A percentile compares a stretch with the other conserved stretches of the same genome.
phyloP scores from a whole-genome alignment of 768 basidiomycete species.

The Boletus fagicola region DNA sequence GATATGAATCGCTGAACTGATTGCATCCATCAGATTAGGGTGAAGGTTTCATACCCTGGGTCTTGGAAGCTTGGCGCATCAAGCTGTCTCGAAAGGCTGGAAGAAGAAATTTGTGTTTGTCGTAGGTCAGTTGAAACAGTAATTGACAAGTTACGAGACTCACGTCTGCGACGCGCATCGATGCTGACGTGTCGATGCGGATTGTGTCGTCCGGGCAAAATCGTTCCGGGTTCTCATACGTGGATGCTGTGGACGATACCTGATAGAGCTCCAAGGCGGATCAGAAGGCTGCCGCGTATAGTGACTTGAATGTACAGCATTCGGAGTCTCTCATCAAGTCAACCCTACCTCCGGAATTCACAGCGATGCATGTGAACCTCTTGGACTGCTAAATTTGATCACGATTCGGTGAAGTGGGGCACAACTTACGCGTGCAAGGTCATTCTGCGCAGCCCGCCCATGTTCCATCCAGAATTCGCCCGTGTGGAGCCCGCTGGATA shows the following conservation, averaged over 20 bases:
- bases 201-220: background rate
- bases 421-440: background rate
- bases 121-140: background rate
- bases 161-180: background rate
- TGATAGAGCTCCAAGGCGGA: background rate
- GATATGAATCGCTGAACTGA: background rate
- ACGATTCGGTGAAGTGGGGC: background rate
- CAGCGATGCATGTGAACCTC: background rate
- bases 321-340: slow-evolving; percentile 4
- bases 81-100: background rate
- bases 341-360: background rate
- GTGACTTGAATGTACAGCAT: background rate
- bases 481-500: slow-evolving; percentile 4
- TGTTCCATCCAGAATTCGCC: background rate
- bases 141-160: background rate
- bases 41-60: background rate
- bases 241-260: background rate
- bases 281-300: background rate
- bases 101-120: background rate
- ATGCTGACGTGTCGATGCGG: background rate
- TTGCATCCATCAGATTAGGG: background rate
- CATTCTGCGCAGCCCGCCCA: background rate
- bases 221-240: background rate
- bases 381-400: slow-evolving; percentile 2
- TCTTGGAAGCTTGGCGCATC: background rate